A percentile compares a stretch with the other conserved stretches of the same genome.
phyloP scores from a whole-genome alignment of 148 eudicot genomes.

The Hydrangea macrophylla region DNA sequence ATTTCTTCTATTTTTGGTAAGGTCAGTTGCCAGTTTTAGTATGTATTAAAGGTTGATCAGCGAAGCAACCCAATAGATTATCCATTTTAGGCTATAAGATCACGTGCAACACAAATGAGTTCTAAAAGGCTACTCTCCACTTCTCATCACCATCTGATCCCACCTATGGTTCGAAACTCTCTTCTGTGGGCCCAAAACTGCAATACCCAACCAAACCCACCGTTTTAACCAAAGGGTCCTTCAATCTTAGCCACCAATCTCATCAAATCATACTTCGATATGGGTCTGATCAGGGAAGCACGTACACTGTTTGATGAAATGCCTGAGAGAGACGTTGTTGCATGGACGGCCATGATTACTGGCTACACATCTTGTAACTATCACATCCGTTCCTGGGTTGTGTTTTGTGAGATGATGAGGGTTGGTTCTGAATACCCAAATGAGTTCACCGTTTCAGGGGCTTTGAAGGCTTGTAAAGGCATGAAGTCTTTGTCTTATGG shows the following conservation, averaged over 20 bases:
- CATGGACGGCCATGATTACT: slow-evolving; percentile 87
- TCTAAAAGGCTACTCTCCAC: slow-evolving; percentile 28
- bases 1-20: too few species aligned
- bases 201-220: slow-evolving; percentile 34
- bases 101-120: too few species aligned
- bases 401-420: slow-evolving; percentile 63
- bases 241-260: slow-evolving; percentile 65
- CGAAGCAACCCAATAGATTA: too few species aligned
- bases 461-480: slow-evolving; percentile 80
- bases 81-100: too few species aligned
- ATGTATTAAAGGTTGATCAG: too few species aligned
- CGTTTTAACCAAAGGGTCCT: slow-evolving; percentile 39
- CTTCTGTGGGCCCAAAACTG: slow-evolving; percentile 24
- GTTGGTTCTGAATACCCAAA: slow-evolving; percentile 44
- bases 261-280: slow-evolving; percentile 61
- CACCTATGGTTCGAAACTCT: slow-evolving; percentile 39
- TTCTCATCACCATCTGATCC: slow-evolving; percentile 41
- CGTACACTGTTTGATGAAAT: slow-evolving; percentile 84
- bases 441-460: slow-evolving; percentile 70
- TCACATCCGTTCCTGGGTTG: slow-evolving; percentile 46
- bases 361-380: slow-evolving; percentile 60
- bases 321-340: slow-evolving; percentile 82
- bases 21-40: too few species aligned
- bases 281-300: slow-evolving; percentile 55
- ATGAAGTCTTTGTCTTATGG: slow-evolving; percentile 49